Evolutionary conservation across 225 moss, liverwort and hornwort species (phyloP).

Genomic region (Sphagnum contortum): DNA sequence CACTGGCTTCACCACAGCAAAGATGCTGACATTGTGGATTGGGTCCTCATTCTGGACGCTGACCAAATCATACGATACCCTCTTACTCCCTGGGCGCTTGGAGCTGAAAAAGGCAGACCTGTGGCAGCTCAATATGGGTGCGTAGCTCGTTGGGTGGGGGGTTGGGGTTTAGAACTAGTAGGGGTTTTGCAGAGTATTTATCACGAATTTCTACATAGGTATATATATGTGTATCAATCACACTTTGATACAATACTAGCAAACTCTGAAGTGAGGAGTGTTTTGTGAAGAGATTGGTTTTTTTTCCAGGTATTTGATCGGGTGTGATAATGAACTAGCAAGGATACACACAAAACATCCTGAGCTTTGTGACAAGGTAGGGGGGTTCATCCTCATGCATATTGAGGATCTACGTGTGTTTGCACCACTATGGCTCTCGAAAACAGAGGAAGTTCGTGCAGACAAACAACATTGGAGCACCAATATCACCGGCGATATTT

Average conservation of each 20-base stretch:
- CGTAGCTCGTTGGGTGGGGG: conserved; percentile 1
- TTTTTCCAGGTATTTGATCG: conserved; percentile 62
- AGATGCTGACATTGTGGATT: conserved; percentile 68
- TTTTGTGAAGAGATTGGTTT: no score
- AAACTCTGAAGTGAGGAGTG: no score
- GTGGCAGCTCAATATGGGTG: conserved; percentile 94
- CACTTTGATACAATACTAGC: no score
- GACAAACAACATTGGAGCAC: conserved; percentile 73
- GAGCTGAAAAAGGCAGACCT: conserved; percentile 70
- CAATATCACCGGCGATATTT: conserved; percentile 77
- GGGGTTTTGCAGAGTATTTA: no score
- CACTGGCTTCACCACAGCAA: conserved; percentile 81
- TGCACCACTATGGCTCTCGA: conserved; percentile 93
- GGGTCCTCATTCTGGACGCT: conserved; percentile 92
- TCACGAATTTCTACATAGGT: no score
- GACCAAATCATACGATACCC: conserved; percentile 87
- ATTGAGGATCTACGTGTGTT: conserved; percentile 76
- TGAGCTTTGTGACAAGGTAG: conserved; percentile 87
- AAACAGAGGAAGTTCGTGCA: conserved; percentile 93
- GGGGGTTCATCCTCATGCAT: conserved; percentile 84
- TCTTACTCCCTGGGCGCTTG: conserved; percentile 82
- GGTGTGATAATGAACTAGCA: conserved; percentile 90
- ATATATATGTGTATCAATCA: no score
- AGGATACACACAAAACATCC: conserved; percentile 80
- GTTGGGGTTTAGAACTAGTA: no score